A percentile compares a stretch with the other conserved stretches of the same genome.
Conservation (phyloP, 2,329 filamentous ascomycete genomes). For the Tolypocladium pustulatum region DNA sequence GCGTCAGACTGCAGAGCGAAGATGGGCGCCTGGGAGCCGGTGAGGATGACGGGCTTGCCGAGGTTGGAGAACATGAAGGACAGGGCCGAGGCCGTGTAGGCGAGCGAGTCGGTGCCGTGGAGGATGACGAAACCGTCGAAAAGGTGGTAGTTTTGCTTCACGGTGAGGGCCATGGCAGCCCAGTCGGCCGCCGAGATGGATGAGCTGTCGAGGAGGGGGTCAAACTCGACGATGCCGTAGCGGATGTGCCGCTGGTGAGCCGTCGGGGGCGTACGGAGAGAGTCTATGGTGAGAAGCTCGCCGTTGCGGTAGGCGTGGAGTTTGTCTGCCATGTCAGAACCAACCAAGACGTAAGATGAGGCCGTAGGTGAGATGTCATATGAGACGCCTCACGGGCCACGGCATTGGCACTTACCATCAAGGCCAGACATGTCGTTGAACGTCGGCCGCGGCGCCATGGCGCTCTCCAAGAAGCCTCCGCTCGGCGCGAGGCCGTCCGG, state of each 20-base stretch:
- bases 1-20: constrained; percentile 85
- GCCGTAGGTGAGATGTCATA: neutral
- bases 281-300: constrained; percentile 43
- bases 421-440: constrained; percentile 59
- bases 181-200: constrained; percentile 81
- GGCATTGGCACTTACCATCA: constrained; percentile 1
- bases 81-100: constrained; percentile 80
- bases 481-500: constrained; percentile 72
- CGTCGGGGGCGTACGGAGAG: constrained; percentile 69
- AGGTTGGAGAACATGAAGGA: constrained; percentile 90
- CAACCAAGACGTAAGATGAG: neutral
- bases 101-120: constrained; percentile 82
- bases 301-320: constrained; percentile 43
- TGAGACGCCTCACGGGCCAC: neutral
- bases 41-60: constrained; percentile 84
- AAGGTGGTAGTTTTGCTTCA: constrained; percentile 74
- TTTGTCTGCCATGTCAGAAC: constrained; percentile 22
- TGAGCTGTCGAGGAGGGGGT: constrained; percentile 76
- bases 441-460: constrained; percentile 69
- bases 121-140: constrained; percentile 89
- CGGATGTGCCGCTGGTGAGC: constrained; percentile 72
- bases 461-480: constrained; percentile 68
- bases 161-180: constrained; percentile 71
- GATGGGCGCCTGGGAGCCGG: constrained; percentile 75
- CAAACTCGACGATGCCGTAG: constrained; percentile 77